Evolutionary conservation across 495 filamentous ascomycete species (phyloP).

Genomic region (Podospora bellae-mahoneyi): DNA sequence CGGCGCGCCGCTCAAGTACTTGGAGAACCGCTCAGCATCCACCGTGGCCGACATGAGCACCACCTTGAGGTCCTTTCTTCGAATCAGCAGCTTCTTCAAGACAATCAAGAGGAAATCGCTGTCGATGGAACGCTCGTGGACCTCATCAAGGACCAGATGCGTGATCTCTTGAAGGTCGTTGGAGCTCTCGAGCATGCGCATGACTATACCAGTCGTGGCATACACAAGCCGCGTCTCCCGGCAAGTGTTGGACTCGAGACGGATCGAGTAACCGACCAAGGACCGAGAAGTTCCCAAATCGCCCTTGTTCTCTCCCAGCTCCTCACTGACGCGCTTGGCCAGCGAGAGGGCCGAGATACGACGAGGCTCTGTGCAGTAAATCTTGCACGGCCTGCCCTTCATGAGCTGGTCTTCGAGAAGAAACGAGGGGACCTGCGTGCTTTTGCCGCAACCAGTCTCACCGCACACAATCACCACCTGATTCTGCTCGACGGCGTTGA

Average conservation of each 20-base stretch:
- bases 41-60: slow-evolving; percentile 96
- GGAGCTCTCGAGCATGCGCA: slow-evolving; percentile 91
- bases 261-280: slow-evolving; percentile 88
- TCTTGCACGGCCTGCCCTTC: slow-evolving; percentile 75
- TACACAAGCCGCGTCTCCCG: slow-evolving; percentile 79
- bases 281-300: slow-evolving; percentile 80
- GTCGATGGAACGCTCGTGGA: slow-evolving; percentile 92
- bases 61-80: slow-evolving; percentile 69
- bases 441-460: slow-evolving; percentile 96
- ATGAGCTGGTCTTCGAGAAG: slow-evolving; percentile 84
- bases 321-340: slow-evolving; percentile 86
- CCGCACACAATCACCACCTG: slow-evolving; percentile 89
- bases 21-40: slow-evolving; percentile 84
- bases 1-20: slow-evolving; percentile 78
- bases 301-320: slow-evolving; percentile 77
- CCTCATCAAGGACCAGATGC: slow-evolving; percentile 90
- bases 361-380: slow-evolving; percentile 94
- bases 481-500: slow-evolving; percentile 66
- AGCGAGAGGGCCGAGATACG: slow-evolving; percentile 94
- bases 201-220: slow-evolving; percentile 85
- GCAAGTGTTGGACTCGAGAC: slow-evolving; percentile 81
- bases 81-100: slow-evolving; percentile 71
- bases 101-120: slow-evolving; percentile 93
- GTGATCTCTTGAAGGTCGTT: slow-evolving; percentile 82
- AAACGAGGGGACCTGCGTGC: slow-evolving; percentile 91